Evolutionary conservation across 2,329 filamentous ascomycete genomes (phyloP), one percentile per base, ranked within the genome.

Genomic region (Penicillium digitatum): DNA sequence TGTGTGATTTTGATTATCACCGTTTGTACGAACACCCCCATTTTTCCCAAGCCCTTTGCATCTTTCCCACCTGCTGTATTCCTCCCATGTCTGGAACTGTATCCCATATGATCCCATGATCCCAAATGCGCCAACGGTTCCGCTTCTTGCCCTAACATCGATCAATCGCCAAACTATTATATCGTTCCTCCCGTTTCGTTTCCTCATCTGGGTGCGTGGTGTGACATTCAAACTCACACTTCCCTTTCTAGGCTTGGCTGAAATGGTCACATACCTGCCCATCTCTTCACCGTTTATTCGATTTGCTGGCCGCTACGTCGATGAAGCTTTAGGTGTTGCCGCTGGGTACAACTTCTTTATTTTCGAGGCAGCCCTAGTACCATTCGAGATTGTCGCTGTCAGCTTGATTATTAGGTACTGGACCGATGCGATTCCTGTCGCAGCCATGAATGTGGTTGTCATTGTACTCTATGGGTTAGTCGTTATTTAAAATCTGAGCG

Each of bases 291-390:
- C 74, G 4, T 79, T 79, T 59, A 73, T 79, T 45, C 74, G 75
- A 16, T 75, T 78, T 52, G 76, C 75, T 16, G 73, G 76, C 45
- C 72, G 74, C 10, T 80, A 75, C 62, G 78, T 80, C 38, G 78
- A 80, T 54, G 75, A 76, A 39, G 77, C 78, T 16, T 74, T 79
- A 48, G 76, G 77, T 5, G 72, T 79, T 47, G 74, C 75, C 22
- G 73, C 74, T 18, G 76, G 76, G 5, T 80, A 77, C 69, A 81
- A 80, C 58, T 81, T 80, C 62, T 80, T 80, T 65, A 65, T 81
- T 45, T 79, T 79, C 54, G 76, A 80, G 66, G 79, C 77, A 7
- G 71, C 77, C 7, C 67, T 81, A 45, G 76, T 81, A 3, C 79
- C 79, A 0, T 81, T 81, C 51, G 79, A 82, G 60, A 76, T 81